These are phyloP conservation scores for Melampsora americana DNA, from an alignment of 1,284 basidiomycete species.

Conservation along the genomic window DNA sequence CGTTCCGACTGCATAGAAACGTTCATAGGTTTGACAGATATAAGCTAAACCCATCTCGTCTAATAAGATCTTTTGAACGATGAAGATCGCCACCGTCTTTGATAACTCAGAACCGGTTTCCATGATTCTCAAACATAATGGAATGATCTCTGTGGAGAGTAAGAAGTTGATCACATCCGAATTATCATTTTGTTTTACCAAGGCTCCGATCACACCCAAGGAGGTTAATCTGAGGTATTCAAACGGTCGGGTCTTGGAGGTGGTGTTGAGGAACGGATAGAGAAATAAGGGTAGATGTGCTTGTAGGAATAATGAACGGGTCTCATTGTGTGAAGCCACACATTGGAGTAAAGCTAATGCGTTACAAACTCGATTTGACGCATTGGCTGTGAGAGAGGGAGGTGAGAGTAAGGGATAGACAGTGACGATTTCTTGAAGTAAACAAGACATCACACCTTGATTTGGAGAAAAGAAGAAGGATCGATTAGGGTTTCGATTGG, in stretches of 20 bases:
- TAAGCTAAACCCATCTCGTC: conserved; percentile 98
- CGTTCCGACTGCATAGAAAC: conserved; percentile 98
- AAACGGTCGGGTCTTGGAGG: conserved; percentile 96
- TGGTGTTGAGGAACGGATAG: conserved; percentile 99
- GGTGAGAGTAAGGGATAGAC: conserved; percentile 96
- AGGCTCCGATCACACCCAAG: conserved; percentile 93
- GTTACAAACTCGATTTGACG: conserved; percentile 99
- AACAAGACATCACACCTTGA: conserved; percentile 95
- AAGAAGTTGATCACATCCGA: conserved; percentile 98
- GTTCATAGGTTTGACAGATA: conserved; percentile 98
- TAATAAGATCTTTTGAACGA: conserved; percentile 97
- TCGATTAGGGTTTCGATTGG: conserved; percentile 7
- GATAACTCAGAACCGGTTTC: conserved; percentile 98
- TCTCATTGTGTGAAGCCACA: conserved; percentile 92
- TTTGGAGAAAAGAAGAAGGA: background rate
- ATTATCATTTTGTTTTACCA: conserved; percentile 99
- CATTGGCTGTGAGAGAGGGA: conserved; percentile 92
- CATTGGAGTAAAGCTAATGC: conserved; percentile 95
- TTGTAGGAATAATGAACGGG: conserved; percentile 80
- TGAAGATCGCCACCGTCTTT: conserved; percentile 99
- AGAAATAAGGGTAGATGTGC: conserved; percentile 98
- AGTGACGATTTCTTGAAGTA: conserved; percentile 96
- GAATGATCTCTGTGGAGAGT: conserved; percentile 98
- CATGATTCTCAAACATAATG: conserved; percentile 98
- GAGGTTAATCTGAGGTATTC: conserved; percentile 97